A percentile compares a stretch with the other conserved stretches of the same genome.
These are phyloP conservation scores for Fusarium pilosicola DNA, from an alignment of 2,329 filamentous ascomycete species.

Conservation along the genomic window DNA sequence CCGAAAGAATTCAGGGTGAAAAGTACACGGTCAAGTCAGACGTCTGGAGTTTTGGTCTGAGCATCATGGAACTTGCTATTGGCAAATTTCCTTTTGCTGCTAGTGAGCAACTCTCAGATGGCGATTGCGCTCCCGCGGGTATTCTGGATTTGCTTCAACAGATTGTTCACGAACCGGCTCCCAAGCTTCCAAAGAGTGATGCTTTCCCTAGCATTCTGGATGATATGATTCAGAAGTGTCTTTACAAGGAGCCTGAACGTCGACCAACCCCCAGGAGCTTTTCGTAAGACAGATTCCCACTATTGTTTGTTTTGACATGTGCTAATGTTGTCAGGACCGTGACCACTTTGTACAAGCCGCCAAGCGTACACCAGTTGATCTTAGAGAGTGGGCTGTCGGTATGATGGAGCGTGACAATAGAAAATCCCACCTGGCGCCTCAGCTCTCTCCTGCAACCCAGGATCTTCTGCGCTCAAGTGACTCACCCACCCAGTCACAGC, in stretches of 20 bases:
- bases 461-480: constrained; percentile 75
- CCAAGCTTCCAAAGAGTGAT: constrained; percentile 93
- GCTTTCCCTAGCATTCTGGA: constrained; percentile 95
- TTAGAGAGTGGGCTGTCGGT: constrained; percentile 91
- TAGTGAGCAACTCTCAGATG: constrained; percentile 75
- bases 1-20: constrained; percentile 95
- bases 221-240: constrained; percentile 96
- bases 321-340: constrained; percentile 71
- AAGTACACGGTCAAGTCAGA: constrained; percentile 98
- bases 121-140: constrained; percentile 86
- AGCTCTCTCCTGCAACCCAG: constrained; percentile 80
- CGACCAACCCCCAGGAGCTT: constrained; percentile 90
- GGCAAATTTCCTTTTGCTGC: constrained; percentile 94
- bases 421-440: constrained; percentile 89
- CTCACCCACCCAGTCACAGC: constrained; percentile 61
- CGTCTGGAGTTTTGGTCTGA: constrained; percentile 97
- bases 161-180: constrained; percentile 96
- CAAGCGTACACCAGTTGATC: constrained; percentile 93
- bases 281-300: constrained; percentile 69
- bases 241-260: constrained; percentile 88
- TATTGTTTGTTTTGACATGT: not conserved
- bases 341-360: constrained; percentile 96
- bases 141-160: constrained; percentile 96
- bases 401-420: constrained; percentile 96
- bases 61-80: constrained; percentile 96